These are phyloP conservation scores for Chrysanthemum makinoi DNA, from an alignment of 129 eudicot species.

Conservation along the genomic window DNA sequence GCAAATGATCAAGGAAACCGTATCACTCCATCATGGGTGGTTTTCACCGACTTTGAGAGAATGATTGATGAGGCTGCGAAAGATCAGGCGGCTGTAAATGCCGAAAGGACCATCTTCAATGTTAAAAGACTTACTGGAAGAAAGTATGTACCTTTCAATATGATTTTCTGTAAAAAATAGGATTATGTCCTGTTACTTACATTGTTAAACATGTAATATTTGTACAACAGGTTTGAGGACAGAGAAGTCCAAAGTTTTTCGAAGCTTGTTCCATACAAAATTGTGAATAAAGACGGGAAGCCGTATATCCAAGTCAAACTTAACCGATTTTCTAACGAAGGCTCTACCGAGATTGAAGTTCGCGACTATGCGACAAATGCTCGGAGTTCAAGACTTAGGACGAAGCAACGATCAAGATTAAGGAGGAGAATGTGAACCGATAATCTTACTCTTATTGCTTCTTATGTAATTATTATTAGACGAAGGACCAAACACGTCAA, in stretches of 20 bases:
- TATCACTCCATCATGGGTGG: constrained; percentile 74
- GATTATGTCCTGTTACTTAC: neutral
- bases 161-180: neutral
- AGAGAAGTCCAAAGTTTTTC: constrained; percentile 55
- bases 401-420: too few relatives aligned
- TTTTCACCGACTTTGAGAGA: constrained; percentile 56
- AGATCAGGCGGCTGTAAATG: constrained; percentile 59
- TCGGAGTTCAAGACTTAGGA: too few relatives aligned
- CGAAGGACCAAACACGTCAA: too few relatives aligned
- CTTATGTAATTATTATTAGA: too few relatives aligned
- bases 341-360: too few relatives aligned
- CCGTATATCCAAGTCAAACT: constrained; percentile 52
- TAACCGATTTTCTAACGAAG: too few relatives aligned
- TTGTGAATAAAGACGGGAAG: constrained; percentile 55
- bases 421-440: too few relatives aligned
- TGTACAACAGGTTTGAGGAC: constrained; percentile 49
- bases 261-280: constrained; percentile 54
- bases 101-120: constrained; percentile 55
- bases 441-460: too few relatives aligned
- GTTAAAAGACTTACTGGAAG: constrained; percentile 61
- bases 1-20: constrained; percentile 71
- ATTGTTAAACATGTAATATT: neutral
- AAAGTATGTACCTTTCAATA: constrained; percentile 30
- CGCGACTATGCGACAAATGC: too few relatives aligned
- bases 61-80: constrained; percentile 70